Evolutionary conservation across 352 stramenopile species (phyloP).

Genomic region (Saprolegnia parasitica): DNA sequence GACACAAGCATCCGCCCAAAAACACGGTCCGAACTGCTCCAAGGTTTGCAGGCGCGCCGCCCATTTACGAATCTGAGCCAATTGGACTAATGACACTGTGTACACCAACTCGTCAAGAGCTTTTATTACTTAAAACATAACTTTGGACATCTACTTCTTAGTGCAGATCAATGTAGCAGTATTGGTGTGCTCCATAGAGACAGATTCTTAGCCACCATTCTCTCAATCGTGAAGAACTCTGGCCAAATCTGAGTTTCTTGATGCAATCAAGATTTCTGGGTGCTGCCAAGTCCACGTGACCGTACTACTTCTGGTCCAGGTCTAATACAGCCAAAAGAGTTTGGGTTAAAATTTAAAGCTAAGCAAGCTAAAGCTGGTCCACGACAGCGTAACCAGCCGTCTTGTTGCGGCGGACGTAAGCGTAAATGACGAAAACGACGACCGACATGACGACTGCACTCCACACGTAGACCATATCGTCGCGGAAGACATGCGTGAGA

Average conservation of each 20-base stretch:
- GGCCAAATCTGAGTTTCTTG: too few species aligned
- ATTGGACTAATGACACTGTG: slow-evolving; percentile 5
- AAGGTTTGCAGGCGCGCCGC: not conserved
- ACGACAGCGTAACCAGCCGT: slow-evolving; percentile 23
- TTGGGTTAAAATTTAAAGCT: not conserved
- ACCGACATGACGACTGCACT: slow-evolving; percentile 7
- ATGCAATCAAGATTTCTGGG: too few species aligned
- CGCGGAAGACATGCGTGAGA: slow-evolving; percentile 15
- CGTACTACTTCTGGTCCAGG: not conserved
- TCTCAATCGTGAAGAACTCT: too few species aligned
- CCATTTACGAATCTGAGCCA: slow-evolving; percentile 14
- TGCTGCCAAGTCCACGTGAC: too few species aligned
- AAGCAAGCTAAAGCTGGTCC: slow-evolving; percentile 16
- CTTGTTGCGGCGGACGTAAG: slow-evolving; percentile 16
- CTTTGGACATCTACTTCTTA: too few species aligned
- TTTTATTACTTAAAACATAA: too few species aligned
- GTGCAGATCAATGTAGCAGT: not conserved
- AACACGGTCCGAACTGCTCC: slow-evolving; percentile 1
- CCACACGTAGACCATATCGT: slow-evolving; percentile 18
- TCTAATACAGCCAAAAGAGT: not conserved
- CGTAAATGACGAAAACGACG: slow-evolving; percentile 25
- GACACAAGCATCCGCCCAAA: not conserved
- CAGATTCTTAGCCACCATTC: too few species aligned
- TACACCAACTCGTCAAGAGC: too few species aligned
- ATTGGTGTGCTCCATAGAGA: too few species aligned